These are phyloP conservation scores for Cudoniella acicularis DNA, from an alignment of 495 filamentous ascomycete genomes.

Conservation along the genomic window DNA sequence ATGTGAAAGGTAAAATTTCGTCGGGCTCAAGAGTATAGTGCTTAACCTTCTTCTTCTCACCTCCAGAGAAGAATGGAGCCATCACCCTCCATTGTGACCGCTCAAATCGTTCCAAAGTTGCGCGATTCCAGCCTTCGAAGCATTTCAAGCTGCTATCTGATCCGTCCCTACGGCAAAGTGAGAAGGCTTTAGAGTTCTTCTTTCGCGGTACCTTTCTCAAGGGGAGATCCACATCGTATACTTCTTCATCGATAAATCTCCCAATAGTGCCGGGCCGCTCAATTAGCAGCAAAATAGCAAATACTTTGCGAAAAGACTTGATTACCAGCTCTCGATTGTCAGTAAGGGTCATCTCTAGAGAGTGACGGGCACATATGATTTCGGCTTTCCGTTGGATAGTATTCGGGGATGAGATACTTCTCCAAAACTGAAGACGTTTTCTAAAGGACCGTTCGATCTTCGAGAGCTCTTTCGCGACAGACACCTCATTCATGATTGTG, in stretches of 20 bases:
- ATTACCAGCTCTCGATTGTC: too few species aligned
- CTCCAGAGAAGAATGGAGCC: constrained; percentile 2
- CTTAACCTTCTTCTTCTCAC: not conserved
- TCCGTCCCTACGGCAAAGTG: not conserved
- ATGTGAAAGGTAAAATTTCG: constrained; percentile 6
- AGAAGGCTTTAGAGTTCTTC: not conserved
- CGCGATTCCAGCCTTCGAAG: not conserved
- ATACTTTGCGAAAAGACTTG: constrained; percentile 11
- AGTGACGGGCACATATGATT: too few species aligned
- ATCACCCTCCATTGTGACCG: constrained; percentile 5
- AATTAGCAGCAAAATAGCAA: constrained; percentile 13
- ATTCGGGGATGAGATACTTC: too few species aligned
- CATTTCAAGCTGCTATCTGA: not conserved
- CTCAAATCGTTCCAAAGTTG: not conserved
- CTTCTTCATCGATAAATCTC: constrained; percentile 11
- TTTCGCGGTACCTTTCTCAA: constrained; percentile 1
- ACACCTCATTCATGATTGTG: too few species aligned
- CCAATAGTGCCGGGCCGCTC: constrained; percentile 1
- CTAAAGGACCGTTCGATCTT: too few species aligned
- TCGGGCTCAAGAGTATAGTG: not conserved
- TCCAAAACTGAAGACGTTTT: too few species aligned
- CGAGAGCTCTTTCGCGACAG: too few species aligned
- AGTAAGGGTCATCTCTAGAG: too few species aligned
- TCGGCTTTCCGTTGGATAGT: too few species aligned
- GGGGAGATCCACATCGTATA: constrained; percentile 11